phyloP scores from a whole-genome alignment of 192 early-diverging fungal species.

The Dispira parvispora region DNA sequence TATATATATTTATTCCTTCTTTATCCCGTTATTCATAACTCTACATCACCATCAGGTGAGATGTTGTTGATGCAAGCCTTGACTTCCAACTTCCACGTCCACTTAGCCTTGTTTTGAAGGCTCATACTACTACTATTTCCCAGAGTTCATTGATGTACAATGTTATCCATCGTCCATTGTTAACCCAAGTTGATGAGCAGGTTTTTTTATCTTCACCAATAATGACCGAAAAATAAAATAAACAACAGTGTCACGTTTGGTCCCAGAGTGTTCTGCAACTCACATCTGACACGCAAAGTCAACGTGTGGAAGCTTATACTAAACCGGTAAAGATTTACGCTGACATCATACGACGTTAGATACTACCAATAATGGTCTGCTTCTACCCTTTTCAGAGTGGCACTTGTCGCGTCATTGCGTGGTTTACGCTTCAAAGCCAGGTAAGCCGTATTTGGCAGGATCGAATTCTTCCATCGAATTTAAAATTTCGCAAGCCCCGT shows the following conservation, averaged over 20 bases:
- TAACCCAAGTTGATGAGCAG: background rate
- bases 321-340: background rate
- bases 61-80: background rate
- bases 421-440: slow-evolving; percentile 23
- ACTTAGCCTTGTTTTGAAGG: background rate
- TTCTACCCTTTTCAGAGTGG: background rate
- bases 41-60: too few relatives aligned
- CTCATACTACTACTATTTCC: background rate
- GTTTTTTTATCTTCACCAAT: background rate
- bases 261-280: background rate
- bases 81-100: background rate
- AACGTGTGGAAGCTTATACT: background rate
- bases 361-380: background rate
- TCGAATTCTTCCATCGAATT: slow-evolving; percentile 47
- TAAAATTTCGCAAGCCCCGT: slow-evolving; percentile 38
- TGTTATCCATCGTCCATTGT: background rate
- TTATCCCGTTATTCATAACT: too few relatives aligned
- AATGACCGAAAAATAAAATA: background rate
- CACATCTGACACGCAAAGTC: background rate
- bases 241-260: background rate
- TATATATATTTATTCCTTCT: too few relatives aligned
- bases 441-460: slow-evolving; percentile 42
- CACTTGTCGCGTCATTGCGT: background rate
- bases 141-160: background rate
- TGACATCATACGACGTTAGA: background rate